These are phyloP conservation scores for Berberis thunbergii DNA, from an alignment of 164 flowering plant species.

Conservation along the genomic window DNA sequence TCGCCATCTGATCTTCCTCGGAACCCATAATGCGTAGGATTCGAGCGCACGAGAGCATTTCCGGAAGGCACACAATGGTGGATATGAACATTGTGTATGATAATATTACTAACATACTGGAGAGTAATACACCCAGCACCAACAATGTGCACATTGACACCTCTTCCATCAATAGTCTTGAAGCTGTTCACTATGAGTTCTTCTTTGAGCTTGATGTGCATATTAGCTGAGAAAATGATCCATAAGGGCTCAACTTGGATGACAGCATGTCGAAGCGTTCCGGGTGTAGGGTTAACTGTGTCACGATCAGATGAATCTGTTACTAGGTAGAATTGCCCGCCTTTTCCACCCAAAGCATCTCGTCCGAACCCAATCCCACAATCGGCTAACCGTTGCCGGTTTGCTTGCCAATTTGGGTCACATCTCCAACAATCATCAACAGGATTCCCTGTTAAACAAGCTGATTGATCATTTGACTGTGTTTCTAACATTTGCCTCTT, in stretches of 20 bases:
- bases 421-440: constrained; percentile 86
- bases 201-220: constrained; percentile 55
- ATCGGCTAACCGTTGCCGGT: constrained; percentile 64
- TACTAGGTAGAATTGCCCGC: constrained; percentile 61
- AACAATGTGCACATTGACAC: constrained; percentile 49
- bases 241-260: constrained; percentile 64
- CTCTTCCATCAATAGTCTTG: constrained; percentile 86
- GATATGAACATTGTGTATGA: constrained; percentile 65
- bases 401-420: constrained; percentile 51
- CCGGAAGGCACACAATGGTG: constrained; percentile 64
- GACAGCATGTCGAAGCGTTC: constrained; percentile 65
- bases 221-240: constrained; percentile 53
- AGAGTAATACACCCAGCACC: constrained; percentile 67
- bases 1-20: constrained; percentile 70
- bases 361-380: constrained; percentile 75
- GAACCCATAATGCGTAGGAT: constrained; percentile 51
- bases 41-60: constrained; percentile 38
- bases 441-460: constrained; percentile 62
- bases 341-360: constrained; percentile 58
- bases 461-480: constrained; percentile 1
- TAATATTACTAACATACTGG: constrained; percentile 50
- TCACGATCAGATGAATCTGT: constrained; percentile 64
- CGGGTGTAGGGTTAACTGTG: constrained; percentile 49
- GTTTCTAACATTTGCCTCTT: constrained; percentile 20
- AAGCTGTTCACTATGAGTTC: constrained; percentile 61